Evolutionary conservation across 164 flowering plant species (phyloP), one percentile per base, ranked within the genome.

Genomic region (Magnolia officinalis): DNA sequence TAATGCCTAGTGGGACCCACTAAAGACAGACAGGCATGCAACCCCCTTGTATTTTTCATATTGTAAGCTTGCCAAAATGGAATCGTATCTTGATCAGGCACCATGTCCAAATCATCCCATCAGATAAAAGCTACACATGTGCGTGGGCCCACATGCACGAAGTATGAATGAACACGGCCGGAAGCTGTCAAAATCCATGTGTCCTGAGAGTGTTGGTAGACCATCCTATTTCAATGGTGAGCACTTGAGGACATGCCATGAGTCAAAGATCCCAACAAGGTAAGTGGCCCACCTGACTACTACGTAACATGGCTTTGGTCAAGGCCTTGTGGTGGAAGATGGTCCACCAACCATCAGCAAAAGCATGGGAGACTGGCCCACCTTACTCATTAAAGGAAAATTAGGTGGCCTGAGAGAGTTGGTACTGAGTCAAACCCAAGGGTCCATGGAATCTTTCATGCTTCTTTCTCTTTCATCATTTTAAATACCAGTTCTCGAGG

Each of bases 1-100:
- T 7, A 70, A n/a, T 29, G 72, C 19, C 7, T 21, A 70, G 11
- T 45, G 23, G 5, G 55, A 2, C 55, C 72, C 51, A 37, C 70
- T 20, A 21, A 49, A 9, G 73, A 19, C 73, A 50, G 24, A 23
- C 51, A 71, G 51, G 50, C 68, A 63, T 63, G 69, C 52, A 50
- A 61, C 21, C 21, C 58, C 63, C 2, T 74, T 37, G 19, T 13
- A 52, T 75, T 67, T 67, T 50, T 75, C 77, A 51, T 4, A 20
- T 67, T 75, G 77, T 67, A 67, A 75, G 49, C 64, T 75, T 52
- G 23, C 29, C 16, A 51, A 24, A 8, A 67, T 50, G 72, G 77
- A 67, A 75, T 75, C 77, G 50, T 51, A 31, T 8, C 23, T 66
- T 66, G 63, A 26, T 24, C 21, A 20, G 72, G 65, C 26, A 18